Evolutionary conservation across 768 basidiomycete genomes (phyloP).

Genomic region (Gelatoporia subvermispora): DNA sequence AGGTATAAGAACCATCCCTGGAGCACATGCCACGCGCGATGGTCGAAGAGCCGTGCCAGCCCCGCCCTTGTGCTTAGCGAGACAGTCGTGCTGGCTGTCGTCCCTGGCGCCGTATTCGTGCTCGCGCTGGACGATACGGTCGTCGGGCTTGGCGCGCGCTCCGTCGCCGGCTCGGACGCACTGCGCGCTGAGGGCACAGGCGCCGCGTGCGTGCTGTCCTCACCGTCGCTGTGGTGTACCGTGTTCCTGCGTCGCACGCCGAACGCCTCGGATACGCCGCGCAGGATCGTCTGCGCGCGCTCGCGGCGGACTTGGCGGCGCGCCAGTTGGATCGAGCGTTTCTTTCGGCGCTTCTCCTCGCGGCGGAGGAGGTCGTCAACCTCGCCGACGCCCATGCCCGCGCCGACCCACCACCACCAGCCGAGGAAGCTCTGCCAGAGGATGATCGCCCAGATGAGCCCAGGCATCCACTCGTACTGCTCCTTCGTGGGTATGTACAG

Average conservation of each 20-base stretch:
- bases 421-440: constrained; percentile 97
- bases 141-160: constrained; percentile 8
- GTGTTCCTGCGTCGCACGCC: constrained; percentile 10
- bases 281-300: constrained; percentile 53
- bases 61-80: no score
- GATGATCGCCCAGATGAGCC: constrained; percentile 84
- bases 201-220: neutral
- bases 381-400: constrained; percentile 74
- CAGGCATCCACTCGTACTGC: constrained; percentile 88
- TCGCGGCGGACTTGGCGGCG: constrained; percentile 45
- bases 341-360: constrained; percentile 50
- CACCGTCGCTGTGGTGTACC: neutral
- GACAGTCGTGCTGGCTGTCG: no score
- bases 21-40: neutral
- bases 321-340: constrained; percentile 42
- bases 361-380: constrained; percentile 55
- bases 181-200: neutral
- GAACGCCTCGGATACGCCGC: constrained; percentile 52
- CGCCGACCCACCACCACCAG: constrained; percentile 99
- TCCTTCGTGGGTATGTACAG: constrained; percentile 80
- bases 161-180: neutral
- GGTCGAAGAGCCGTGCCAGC: no score
- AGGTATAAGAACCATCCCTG: constrained; percentile 37
- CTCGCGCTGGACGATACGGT: constrained; percentile 1
- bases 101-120: no score